Conservation (phyloP, 176 grass and related monocot species). For the Oryza australiensis region DNA sequence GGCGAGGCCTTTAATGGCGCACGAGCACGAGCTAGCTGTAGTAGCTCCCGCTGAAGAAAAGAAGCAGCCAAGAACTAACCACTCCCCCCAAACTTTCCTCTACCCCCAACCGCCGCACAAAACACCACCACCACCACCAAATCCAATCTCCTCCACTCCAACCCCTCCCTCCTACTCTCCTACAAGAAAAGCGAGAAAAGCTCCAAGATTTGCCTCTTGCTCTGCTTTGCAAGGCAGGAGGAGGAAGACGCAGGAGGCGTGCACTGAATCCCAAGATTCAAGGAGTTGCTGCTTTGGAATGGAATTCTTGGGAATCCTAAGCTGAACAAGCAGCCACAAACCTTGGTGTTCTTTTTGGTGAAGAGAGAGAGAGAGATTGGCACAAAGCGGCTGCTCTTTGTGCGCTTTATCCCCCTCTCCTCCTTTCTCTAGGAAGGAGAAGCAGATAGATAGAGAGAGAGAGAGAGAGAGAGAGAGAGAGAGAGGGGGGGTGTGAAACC, state of each 20-base stretch:
- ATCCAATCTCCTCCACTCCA: constrained; percentile 34
- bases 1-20: constrained; percentile 50
- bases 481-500: no score
- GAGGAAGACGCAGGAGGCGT: background rate
- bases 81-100: constrained; percentile 19
- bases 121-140: constrained; percentile 27
- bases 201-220: constrained; percentile 30
- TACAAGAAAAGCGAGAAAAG: background rate
- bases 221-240: background rate
- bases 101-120: constrained; percentile 38
- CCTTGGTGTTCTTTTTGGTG: background rate
- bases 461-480: background rate
- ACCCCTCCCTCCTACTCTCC: background rate
- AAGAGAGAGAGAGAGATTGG: background rate
- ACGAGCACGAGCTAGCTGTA: constrained; percentile 16
- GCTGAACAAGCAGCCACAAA: background rate
- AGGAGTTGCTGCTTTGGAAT: constrained; percentile 2
- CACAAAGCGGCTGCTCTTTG: constrained; percentile 5
- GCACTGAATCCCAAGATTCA: constrained; percentile 37
- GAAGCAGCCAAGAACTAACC: constrained; percentile 40
- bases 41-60: constrained; percentile 4
- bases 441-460: background rate
- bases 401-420: background rate
- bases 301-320: constrained; percentile 48
- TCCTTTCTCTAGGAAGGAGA: background rate